These are phyloP conservation scores for Eutrema yunnanense DNA, from an alignment of 345 rosid genomes.

Conservation along the genomic window DNA sequence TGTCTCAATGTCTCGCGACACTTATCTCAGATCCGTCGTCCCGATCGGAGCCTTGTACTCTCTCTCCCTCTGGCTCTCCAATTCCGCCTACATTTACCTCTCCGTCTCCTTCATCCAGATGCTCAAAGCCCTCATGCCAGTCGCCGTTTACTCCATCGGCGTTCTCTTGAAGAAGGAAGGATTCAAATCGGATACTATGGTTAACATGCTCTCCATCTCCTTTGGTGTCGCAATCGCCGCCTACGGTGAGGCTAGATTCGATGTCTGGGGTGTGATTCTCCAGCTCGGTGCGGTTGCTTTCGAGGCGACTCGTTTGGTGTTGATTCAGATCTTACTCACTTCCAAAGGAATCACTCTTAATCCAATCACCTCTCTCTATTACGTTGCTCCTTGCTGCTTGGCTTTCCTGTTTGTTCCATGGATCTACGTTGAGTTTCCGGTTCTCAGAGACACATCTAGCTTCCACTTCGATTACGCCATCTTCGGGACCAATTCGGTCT, in stretches of 20 bases:
- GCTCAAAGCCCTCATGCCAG: constrained; percentile 97
- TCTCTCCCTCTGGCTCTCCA: constrained; percentile 88
- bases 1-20: constrained; percentile 73
- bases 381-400: constrained; percentile 87
- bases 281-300: constrained; percentile 96
- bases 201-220: constrained; percentile 87
- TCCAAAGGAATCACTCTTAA: constrained; percentile 81
- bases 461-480: constrained; percentile 83
- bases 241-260: constrained; percentile 91
- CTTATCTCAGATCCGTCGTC: constrained; percentile 76
- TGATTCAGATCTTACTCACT: constrained; percentile 88
- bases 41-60: constrained; percentile 94
- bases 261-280: constrained; percentile 70
- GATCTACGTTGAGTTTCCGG: constrained; percentile 83
- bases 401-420: constrained; percentile 78
- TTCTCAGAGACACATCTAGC: constrained; percentile 69
- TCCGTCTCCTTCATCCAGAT: constrained; percentile 96
- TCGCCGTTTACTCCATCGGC: constrained; percentile 91
- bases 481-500: constrained; percentile 81
- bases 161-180: constrained; percentile 57
- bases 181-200: constrained; percentile 70
- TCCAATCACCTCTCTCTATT: constrained; percentile 78
- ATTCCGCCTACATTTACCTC: constrained; percentile 89
- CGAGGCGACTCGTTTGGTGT: constrained; percentile 85
- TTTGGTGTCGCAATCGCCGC: constrained; percentile 89